Evolutionary conservation across 176 grass and related monocot genomes (phyloP).

Genomic region (Paspalum notatum): DNA sequence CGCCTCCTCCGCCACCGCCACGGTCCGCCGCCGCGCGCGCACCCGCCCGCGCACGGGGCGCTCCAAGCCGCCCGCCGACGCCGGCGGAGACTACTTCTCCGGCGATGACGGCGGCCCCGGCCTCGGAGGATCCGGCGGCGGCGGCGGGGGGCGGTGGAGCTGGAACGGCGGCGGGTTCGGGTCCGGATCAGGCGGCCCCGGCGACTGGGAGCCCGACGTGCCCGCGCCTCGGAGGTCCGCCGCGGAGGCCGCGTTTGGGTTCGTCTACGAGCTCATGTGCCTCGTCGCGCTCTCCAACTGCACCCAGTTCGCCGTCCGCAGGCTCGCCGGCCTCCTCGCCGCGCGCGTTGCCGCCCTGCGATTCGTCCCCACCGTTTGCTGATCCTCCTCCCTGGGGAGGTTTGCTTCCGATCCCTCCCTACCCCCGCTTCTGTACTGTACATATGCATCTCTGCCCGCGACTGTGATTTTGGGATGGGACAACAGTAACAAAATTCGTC

Average conservation of each 20-base stretch:
- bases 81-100: conserved; percentile 41
- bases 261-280: conserved; percentile 66
- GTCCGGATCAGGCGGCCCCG: conserved; percentile 20
- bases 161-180: conserved; percentile 28
- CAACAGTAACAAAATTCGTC: conserved; percentile 39
- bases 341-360: conserved; percentile 44
- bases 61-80: conserved; percentile 37
- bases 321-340: conserved; percentile 45
- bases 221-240: conserved; percentile 39
- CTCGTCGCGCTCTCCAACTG: conserved; percentile 65
- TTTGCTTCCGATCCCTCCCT: neutral
- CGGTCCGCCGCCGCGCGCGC: conserved; percentile 54
- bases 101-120: conserved; percentile 47
- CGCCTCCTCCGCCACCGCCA: conserved; percentile 35
- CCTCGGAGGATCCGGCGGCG: conserved; percentile 20
- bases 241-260: conserved; percentile 31
- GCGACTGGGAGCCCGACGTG: conserved; percentile 50
- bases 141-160: neutral
- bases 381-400: neutral
- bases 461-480: neutral
- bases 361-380: conserved; percentile 53
- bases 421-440: conserved; percentile 22
- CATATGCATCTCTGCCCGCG: conserved; percentile 27
- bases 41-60: conserved; percentile 45
- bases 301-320: conserved; percentile 62